A percentile compares a stretch with the other conserved stretches of the same genome.
Evolutionary conservation across 495 filamentous ascomycete genomes (phyloP).

Genomic region (Xeromyces bisporus): DNA sequence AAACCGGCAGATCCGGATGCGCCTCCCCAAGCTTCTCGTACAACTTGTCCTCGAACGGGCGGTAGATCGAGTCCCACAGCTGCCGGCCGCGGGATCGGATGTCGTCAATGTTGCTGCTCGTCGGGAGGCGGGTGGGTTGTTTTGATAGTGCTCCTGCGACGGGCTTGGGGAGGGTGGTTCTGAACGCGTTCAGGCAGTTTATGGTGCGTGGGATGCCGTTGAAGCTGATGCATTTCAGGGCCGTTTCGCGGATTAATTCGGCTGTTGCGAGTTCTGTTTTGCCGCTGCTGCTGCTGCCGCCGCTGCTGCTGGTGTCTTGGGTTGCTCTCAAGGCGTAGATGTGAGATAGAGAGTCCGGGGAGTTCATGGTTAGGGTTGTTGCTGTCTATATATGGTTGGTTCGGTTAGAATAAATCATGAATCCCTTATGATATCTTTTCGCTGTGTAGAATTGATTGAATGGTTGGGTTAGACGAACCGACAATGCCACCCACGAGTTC

Average conservation of each 20-base stretch:
- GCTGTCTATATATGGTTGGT: too few relatives aligned
- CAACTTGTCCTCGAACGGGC: conserved; percentile 51
- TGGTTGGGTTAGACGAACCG: conserved; percentile 23
- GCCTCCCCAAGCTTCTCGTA: conserved; percentile 45
- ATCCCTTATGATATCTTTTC: conserved; percentile 2
- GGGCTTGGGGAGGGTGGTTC: conserved; percentile 30
- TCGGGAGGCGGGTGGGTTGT: conserved; percentile 31
- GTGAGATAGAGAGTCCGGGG: conserved; percentile 41
- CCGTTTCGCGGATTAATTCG: conserved; percentile 63
- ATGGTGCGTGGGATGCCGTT: conserved; percentile 72
- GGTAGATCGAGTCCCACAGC: conserved; percentile 60
- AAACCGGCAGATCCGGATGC: conserved; percentile 64
- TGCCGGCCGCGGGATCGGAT: conserved; percentile 37
- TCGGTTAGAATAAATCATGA: neutral
- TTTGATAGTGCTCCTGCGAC: conserved; percentile 28
- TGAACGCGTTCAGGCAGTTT: conserved; percentile 57
- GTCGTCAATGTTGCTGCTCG: conserved; percentile 28
- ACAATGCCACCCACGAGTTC: conserved; percentile 47
- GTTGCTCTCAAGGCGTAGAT: conserved; percentile 38
- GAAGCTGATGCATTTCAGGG: conserved; percentile 69
- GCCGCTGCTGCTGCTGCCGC: too few relatives aligned
- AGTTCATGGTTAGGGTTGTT: conserved; percentile 62
- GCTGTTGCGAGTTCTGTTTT: conserved; percentile 43
- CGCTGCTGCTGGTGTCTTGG: too few relatives aligned
- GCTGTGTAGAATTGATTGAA: neutral